phyloP scores from a whole-genome alignment of 176 grass and related monocot species.

The Oryza meridionalis region DNA sequence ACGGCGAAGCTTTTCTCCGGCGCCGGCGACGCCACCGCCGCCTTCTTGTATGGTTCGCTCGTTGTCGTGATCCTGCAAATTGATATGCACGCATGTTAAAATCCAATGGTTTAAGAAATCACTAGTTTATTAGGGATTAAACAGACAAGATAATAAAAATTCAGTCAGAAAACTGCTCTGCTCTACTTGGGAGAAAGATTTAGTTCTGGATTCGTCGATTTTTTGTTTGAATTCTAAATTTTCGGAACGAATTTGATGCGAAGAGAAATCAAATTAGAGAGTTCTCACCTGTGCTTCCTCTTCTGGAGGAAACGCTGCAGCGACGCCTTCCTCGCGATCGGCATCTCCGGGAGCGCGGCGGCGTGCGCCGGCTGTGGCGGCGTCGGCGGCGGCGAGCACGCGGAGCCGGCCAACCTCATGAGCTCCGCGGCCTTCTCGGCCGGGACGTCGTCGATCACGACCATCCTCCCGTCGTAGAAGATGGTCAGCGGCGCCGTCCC shows the following conservation, averaged over 20 bases:
- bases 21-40: background rate
- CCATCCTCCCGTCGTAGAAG: constrained; percentile 63
- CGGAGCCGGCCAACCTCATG: constrained; percentile 26
- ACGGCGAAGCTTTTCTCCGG: background rate
- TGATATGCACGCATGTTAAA: background rate
- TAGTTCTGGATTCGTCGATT: background rate
- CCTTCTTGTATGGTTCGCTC: background rate
- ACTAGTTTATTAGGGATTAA: background rate
- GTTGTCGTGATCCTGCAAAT: background rate
- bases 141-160: background rate
- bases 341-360: constrained; percentile 41
- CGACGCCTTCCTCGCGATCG: constrained; percentile 68
- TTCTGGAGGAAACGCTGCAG: constrained; percentile 74
- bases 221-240: background rate
- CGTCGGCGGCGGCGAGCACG: background rate
- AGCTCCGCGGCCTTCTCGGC: constrained; percentile 56
- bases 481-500: constrained; percentile 56
- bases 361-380: no score
- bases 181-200: background rate
- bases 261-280: background rate
- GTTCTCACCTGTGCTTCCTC: constrained; percentile 60
- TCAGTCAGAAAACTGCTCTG: background rate
- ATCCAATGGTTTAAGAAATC: background rate
- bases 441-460: constrained; percentile 58
- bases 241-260: background rate